A percentile compares a stretch with the other conserved stretches of the same genome.
Evolutionary conservation across 2,329 filamentous ascomycete species (phyloP).

Genomic region (Tolypocladium album): DNA sequence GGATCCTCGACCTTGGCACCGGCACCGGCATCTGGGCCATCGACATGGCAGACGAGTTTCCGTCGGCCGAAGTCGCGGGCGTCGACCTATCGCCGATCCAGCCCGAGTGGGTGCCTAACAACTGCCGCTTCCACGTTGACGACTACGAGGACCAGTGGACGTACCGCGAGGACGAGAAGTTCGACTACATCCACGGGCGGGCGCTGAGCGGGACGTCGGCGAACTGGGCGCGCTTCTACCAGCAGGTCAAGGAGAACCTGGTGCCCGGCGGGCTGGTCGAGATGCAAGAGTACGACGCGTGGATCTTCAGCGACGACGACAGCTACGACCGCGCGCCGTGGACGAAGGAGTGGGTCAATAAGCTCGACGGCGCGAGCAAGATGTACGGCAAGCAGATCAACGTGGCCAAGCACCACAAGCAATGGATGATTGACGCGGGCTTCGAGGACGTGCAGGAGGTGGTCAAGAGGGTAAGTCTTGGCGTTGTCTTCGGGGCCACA

Average conservation of each 20-base stretch:
- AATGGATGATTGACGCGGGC: conserved; percentile 26
- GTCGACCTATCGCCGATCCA: conserved; percentile 50
- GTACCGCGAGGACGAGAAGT: conserved; percentile 24
- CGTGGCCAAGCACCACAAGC: conserved; percentile 22
- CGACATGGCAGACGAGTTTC: conserved; percentile 40
- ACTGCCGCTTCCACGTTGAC: conserved; percentile 55
- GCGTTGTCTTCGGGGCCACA: not conserved
- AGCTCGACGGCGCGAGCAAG: conserved; percentile 22
- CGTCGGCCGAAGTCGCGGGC: conserved; percentile 26
- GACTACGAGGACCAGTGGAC: conserved; percentile 46
- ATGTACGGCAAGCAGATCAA: conserved; percentile 28
- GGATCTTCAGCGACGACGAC: conserved; percentile 27
- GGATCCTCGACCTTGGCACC: conserved; percentile 46
- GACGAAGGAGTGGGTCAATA: conserved; percentile 27
- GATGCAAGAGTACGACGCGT: conserved; percentile 27
- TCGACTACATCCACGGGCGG: conserved; percentile 23
- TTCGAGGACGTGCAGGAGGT: conserved; percentile 23
- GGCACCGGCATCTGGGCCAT: conserved; percentile 54
- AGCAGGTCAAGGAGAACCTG: conserved; percentile 14
- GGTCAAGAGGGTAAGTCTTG: conserved; percentile 15
- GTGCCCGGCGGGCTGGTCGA: conserved; percentile 26
- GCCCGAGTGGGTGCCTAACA: conserved; percentile 45
- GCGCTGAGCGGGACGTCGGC: conserved; percentile 20
- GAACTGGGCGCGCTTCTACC: conserved; percentile 20
- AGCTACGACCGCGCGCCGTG: conserved; percentile 23